A percentile compares a stretch with the other conserved stretches of the same genome.
Evolutionary conservation across 140 eudicot genomes (phyloP).

Genomic region (Cichorium intybus): DNA sequence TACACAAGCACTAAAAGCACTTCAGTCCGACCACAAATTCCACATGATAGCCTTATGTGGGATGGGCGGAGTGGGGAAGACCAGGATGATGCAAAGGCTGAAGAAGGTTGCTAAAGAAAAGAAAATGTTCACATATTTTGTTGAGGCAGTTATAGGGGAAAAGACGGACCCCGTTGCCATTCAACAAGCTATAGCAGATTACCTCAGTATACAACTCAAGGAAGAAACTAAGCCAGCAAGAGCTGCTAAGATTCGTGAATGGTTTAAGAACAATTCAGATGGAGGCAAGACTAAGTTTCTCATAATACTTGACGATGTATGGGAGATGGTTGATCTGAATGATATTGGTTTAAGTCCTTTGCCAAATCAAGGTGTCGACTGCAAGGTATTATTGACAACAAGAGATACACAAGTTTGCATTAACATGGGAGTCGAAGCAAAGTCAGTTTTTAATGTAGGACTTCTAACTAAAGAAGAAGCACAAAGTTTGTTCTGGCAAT

Average conservation of each 20-base stretch:
- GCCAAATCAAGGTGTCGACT: not conserved
- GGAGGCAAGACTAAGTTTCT: too few species aligned
- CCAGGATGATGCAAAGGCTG: conserved; percentile 6
- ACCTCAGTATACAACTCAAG: not conserved
- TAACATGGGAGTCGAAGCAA: not conserved
- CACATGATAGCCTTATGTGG: too few species aligned
- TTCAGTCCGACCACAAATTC: not conserved
- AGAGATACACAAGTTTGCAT: not conserved
- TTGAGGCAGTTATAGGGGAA: not conserved
- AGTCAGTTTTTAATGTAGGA: not conserved
- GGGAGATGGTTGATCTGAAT: too few species aligned
- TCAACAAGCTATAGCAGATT: not conserved
- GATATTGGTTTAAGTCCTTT: too few species aligned
- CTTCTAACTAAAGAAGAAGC: not conserved
- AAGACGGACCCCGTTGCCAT: not conserved
- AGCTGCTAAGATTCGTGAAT: not conserved
- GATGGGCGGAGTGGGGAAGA: too few species aligned
- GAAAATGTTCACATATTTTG: not conserved
- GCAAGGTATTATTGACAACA: not conserved
- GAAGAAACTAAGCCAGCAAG: not conserved
- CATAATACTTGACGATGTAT: too few species aligned
- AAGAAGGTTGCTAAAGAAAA: not conserved
- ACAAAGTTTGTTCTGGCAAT: not conserved
- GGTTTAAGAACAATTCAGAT: too few species aligned
- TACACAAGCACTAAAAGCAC: not conserved